Evolutionary conservation across 345 rosid genomes (phyloP), one percentile per base, ranked within the genome.

Genomic region (Salix arbutifolia): DNA sequence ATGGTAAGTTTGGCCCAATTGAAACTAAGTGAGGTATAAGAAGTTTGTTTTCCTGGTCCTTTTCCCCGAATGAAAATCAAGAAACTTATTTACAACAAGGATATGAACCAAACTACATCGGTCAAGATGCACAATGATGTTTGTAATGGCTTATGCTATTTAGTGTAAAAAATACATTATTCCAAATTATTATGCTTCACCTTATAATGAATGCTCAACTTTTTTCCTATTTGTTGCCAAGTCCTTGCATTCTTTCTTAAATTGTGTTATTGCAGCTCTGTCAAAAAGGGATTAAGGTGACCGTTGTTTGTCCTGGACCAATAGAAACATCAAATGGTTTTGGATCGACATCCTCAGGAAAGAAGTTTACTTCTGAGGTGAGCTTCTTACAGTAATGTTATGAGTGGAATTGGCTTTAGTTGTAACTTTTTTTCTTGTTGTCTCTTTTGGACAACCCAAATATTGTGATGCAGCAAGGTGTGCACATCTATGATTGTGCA

Each of bases 231-330:
- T 4, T 30, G 23, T 13, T 73, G 23, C 44, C 65, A n/a, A 44
- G 21, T 23, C 67, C 78, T 44, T 74, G 19, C 69, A 40, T 44
- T 40, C 42, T 48, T 9, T 56, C 62, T 75, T 50, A 71, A 69
- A 65, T 73, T 81, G 68, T 69, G n/a, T 70, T 44, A 56, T 67
- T 61, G 72, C 88, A 95, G 99, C 91, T 91, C 48, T 89, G 52
- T 85, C 92, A 87, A 73, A 85, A 90, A 77, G 99, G 99, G 72
- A 90, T 93, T 81, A 88, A 90, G 84, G 97, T 95, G 79, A 95
- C 99, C 17, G 74, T 95, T 72, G 94, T 95, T 81, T 93, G 96
- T 87, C 99, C 99, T 16, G 99, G 99, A 79, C 99, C 97, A 12
- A 85, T 95, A 83, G 88, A 84, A 76, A 93, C 97, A 67, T 81